phyloP scores from a whole-genome alignment of 164 flowering plant genomes.

The Piper betle region DNA sequence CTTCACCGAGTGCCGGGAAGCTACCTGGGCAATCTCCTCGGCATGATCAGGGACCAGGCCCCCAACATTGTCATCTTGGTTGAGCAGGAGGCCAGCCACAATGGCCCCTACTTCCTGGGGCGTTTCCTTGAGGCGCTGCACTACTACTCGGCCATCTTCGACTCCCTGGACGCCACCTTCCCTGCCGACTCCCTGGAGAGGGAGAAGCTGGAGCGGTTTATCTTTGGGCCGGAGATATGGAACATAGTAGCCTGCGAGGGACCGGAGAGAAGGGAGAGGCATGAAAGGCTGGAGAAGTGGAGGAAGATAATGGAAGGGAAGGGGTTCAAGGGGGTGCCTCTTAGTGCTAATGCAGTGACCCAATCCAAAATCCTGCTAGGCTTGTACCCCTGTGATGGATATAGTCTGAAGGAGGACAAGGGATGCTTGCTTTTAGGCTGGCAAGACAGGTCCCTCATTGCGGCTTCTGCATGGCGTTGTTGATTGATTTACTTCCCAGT shows the following conservation, averaged over 20 bases:
- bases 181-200: slow-evolving; percentile 47
- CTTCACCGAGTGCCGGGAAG: slow-evolving; percentile 47
- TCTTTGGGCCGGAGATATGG: slow-evolving; percentile 54
- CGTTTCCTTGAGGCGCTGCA: slow-evolving; percentile 65
- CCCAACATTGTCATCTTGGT: slow-evolving; percentile 58
- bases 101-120: slow-evolving; percentile 59
- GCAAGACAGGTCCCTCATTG: slow-evolving; percentile 60
- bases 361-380: slow-evolving; percentile 52
- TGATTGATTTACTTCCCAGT: slow-evolving; percentile 3
- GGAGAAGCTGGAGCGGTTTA: slow-evolving; percentile 60
- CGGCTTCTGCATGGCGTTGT: slow-evolving; percentile 75
- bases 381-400: slow-evolving; percentile 53
- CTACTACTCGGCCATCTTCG: slow-evolving; percentile 63
- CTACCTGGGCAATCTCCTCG: slow-evolving; percentile 31
- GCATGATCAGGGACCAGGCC: slow-evolving; percentile 58
- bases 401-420: slow-evolving; percentile 44
- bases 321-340: slow-evolving; percentile 46
- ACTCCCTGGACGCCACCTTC: slow-evolving; percentile 61
- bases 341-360: slow-evolving; percentile 55
- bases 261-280: slow-evolving; percentile 46
- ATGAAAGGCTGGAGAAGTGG: slow-evolving; percentile 72
- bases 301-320: slow-evolving; percentile 58
- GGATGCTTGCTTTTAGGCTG: slow-evolving; percentile 74
- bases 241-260: slow-evolving; percentile 72
- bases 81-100: slow-evolving; percentile 72